These are phyloP conservation scores for Alternaria tenuissima DNA, from an alignment of 2,329 filamentous ascomycete species.

Conservation along the genomic window DNA sequence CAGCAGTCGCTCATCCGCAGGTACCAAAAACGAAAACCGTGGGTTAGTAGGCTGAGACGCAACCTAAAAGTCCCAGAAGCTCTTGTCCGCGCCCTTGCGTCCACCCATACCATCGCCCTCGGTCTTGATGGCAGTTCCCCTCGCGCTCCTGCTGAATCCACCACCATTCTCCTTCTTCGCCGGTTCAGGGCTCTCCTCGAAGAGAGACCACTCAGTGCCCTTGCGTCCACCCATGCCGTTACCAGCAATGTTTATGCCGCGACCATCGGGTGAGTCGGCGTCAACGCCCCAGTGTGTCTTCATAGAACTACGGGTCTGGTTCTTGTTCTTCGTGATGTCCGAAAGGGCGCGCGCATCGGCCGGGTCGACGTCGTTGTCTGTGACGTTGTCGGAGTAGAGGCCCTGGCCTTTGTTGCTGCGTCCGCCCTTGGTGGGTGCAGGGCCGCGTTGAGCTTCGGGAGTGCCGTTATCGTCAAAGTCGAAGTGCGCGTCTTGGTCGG, in stretches of 20 bases:
- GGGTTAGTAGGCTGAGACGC: background rate
- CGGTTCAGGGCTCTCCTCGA: constrained; percentile 33
- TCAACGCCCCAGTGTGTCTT: constrained; percentile 46
- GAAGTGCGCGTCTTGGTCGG: constrained; percentile 83
- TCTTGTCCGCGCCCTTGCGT: constrained; percentile 40
- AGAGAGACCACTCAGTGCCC: constrained; percentile 53
- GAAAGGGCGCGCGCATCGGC: constrained; percentile 61
- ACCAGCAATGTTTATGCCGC: constrained; percentile 50
- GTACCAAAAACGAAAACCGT: background rate
- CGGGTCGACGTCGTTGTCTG: constrained; percentile 57
- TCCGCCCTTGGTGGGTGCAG: constrained; percentile 53
- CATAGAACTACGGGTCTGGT: constrained; percentile 66
- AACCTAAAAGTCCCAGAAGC: constrained; percentile 45
- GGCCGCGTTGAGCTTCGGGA: constrained; percentile 59
- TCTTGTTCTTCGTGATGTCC: constrained; percentile 75
- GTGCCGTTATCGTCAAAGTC: constrained; percentile 79
- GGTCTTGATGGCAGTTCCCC: constrained; percentile 41
- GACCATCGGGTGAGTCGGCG: constrained; percentile 36
- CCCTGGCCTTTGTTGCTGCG: constrained; percentile 72
- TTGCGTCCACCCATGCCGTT: constrained; percentile 55
- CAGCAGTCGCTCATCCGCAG: constrained; percentile 1
- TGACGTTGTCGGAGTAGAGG: constrained; percentile 81
- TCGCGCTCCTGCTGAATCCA: constrained; percentile 20
- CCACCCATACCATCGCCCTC: constrained; percentile 54
- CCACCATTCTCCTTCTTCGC: constrained; percentile 42